Evolutionary conservation across 257 asterid species (phyloP).

Genomic region (Nicotiana attenuata): DNA sequence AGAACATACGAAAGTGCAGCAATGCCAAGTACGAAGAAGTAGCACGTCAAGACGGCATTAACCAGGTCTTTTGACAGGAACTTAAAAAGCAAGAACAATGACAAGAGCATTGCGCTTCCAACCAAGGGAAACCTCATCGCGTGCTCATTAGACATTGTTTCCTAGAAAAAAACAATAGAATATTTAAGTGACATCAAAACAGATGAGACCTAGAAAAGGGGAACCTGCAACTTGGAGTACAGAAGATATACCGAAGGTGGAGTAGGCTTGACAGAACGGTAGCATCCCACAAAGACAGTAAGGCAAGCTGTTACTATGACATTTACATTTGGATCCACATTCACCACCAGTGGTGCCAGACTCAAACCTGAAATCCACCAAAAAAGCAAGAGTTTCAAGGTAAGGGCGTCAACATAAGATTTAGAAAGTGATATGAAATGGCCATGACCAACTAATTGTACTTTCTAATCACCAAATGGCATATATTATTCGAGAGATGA

Average conservation of each 20-base stretch:
- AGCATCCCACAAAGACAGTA: constrained; percentile 85
- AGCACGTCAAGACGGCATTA: constrained; percentile 89
- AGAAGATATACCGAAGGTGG: constrained; percentile 76
- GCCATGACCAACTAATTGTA: neutral
- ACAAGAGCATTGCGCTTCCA: constrained; percentile 95
- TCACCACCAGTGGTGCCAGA: constrained; percentile 83
- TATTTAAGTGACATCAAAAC: constrained; percentile 2
- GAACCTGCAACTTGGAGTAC: neutral
- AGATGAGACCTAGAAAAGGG: neutral
- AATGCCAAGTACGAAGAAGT: constrained; percentile 87
- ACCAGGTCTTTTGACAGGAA: constrained; percentile 98
- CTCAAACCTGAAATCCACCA: constrained; percentile 59
- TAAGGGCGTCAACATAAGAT: neutral
- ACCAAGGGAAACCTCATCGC: constrained; percentile 96
- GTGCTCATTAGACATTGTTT: constrained; percentile 93
- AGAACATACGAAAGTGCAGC: constrained; percentile 90
- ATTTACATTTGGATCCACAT: constrained; percentile 85
- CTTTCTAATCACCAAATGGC: neutral
- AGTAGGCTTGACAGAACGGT: constrained; percentile 85
- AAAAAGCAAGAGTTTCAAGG: constrained; percentile 4
- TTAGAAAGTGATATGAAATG: neutral
- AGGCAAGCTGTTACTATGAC: constrained; percentile 86
- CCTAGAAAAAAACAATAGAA: constrained; percentile 41
- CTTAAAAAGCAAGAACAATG: constrained; percentile 89
- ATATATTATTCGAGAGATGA: neutral